These are phyloP conservation scores for Leptomonas pyrrhocoris DNA, from an alignment of 208 protist species.

Conservation along the genomic window DNA sequence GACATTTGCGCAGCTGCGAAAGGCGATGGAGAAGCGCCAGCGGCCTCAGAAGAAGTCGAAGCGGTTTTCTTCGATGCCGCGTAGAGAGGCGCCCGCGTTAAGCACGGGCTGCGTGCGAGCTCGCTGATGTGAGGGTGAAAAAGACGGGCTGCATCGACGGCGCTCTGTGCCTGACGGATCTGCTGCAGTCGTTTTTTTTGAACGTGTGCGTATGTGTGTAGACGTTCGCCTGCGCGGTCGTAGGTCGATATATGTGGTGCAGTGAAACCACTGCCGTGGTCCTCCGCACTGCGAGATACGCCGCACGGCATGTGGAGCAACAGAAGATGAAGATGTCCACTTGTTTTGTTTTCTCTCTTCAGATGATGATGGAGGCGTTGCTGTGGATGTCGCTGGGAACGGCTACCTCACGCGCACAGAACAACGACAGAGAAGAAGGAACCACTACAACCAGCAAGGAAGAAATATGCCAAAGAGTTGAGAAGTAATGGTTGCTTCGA, in stretches of 20 bases:
- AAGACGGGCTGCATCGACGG: not conserved
- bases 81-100: constrained; percentile 2
- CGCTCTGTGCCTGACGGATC: not conserved
- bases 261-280: not conserved
- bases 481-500: too few relatives aligned
- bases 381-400: too few relatives aligned
- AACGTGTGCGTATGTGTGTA: constrained; percentile 13
- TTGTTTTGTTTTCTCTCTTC: not conserved
- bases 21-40: too few relatives aligned
- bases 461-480: too few relatives aligned
- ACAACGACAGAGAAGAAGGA: too few relatives aligned
- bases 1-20: not conserved
- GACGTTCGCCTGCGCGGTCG: constrained; percentile 1
- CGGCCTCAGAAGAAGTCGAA: not conserved
- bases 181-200: not conserved
- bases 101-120: not conserved
- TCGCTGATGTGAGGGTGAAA: constrained; percentile 7
- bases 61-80: not conserved
- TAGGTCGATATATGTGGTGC: not conserved
- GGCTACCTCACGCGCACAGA: too few relatives aligned
- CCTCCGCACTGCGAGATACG: too few relatives aligned
- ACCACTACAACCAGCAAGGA: too few relatives aligned
- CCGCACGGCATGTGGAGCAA: not conserved
- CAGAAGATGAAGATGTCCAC: not conserved
- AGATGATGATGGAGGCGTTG: too few relatives aligned